Percentiles rank a stretch among this genome's conserved stretches.
These are phyloP conservation scores for Yarrowia deformans DNA, from an alignment of 805 yeast species.

Conservation along the genomic window DNA sequence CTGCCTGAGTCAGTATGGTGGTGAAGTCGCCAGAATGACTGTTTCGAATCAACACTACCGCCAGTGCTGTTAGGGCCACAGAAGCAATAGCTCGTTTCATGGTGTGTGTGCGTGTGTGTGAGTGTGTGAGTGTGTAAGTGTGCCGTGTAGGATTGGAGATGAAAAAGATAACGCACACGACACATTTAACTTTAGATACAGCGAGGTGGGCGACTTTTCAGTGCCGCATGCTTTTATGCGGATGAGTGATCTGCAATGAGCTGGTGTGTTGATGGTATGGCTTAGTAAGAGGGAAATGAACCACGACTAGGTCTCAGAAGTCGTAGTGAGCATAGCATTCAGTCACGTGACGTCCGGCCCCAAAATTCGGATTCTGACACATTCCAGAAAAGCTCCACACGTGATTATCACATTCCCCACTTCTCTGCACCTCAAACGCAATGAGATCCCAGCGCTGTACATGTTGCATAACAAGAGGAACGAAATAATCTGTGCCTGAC, in stretches of 20 bases:
- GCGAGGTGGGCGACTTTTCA: not conserved
- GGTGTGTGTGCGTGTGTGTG: not conserved
- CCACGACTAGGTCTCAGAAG: too few species aligned
- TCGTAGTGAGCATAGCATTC: too few species aligned
- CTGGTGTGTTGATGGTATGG: too few species aligned
- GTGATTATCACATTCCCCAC: not conserved
- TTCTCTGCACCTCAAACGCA: not conserved
- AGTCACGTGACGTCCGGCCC: not conserved
- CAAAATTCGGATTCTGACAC: not conserved
- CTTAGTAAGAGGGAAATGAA: too few species aligned
- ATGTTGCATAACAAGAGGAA: constrained; percentile 2
- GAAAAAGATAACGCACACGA: constrained; percentile 33
- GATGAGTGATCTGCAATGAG: not conserved
- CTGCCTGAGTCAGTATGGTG: not conserved
- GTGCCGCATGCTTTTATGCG: constrained; percentile 15
- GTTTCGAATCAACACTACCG: constrained; percentile 2
- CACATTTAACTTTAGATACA: constrained; percentile 30
- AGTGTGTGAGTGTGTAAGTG: not conserved
- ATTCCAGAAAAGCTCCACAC: not conserved
- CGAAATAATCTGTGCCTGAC: not conserved
- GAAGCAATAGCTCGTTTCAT: constrained; percentile 13
- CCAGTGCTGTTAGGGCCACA: constrained; percentile 1
- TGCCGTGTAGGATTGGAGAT: constrained; percentile 7
- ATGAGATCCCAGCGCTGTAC: not conserved
- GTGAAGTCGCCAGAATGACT: not conserved